phyloP scores from a whole-genome alignment of 2,329 filamentous ascomycete species.

The Fusarium scirpi region DNA sequence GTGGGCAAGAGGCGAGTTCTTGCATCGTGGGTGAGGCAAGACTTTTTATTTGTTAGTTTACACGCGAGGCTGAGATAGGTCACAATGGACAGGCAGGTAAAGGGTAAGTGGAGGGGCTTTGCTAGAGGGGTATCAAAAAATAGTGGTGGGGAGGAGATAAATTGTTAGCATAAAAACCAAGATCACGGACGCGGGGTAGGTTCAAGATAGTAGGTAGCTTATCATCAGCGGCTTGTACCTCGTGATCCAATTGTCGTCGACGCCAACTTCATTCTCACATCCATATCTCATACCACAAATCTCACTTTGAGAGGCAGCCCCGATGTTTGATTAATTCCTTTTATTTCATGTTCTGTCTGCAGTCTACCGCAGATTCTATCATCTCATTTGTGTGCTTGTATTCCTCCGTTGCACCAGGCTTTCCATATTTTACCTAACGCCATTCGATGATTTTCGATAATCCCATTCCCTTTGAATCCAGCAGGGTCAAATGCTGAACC shows the following conservation, averaged over 20 bases:
- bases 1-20: constrained; percentile 49
- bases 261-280: constrained; percentile 37
- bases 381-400: constrained; percentile 26
- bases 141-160: not conserved
- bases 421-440: constrained; percentile 40
- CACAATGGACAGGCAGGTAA: constrained; percentile 20
- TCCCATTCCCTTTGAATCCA: constrained; percentile 16
- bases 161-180: constrained; percentile 34
- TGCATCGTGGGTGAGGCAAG: constrained; percentile 46
- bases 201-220: constrained; percentile 22
- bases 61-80: constrained; percentile 43
- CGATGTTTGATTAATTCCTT: constrained; percentile 13
- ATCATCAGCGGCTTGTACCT: constrained; percentile 34
- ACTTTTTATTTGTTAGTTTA: constrained; percentile 36
- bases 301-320: not conserved
- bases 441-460: constrained; percentile 35
- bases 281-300: not conserved
- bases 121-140: constrained; percentile 24
- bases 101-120: constrained; percentile 18
- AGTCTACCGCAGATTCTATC: constrained; percentile 19
- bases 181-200: constrained; percentile 42
- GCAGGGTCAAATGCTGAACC: constrained; percentile 22
- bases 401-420: constrained; percentile 21
- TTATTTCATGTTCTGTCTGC: constrained; percentile 34
- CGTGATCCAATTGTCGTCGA: constrained; percentile 37